These are phyloP conservation scores for Saccharomycopsis selenospora DNA, from an alignment of 805 yeast genomes.

Conservation along the genomic window DNA sequence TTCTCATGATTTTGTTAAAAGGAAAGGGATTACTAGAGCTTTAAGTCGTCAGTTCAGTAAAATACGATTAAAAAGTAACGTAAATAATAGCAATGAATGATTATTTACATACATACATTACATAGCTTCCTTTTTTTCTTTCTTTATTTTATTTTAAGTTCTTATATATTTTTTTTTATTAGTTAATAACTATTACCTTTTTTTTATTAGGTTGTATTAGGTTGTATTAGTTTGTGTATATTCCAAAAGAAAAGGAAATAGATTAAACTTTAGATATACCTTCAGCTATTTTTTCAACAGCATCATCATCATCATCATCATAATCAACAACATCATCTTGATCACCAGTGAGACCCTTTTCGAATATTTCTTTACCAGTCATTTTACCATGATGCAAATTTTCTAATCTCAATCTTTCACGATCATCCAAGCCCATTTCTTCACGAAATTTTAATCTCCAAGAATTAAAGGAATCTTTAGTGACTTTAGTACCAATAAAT, in stretches of 20 bases:
- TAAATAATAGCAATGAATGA: not conserved
- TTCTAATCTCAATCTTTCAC: conserved; percentile 43
- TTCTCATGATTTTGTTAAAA: not conserved
- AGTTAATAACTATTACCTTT: too few relatives aligned
- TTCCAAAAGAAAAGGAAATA: too few relatives aligned
- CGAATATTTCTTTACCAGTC: conserved; percentile 87
- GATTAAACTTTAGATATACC: too few relatives aligned
- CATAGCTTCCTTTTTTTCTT: not conserved
- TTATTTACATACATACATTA: not conserved
- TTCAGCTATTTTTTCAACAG: too few relatives aligned
- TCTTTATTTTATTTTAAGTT: too few relatives aligned
- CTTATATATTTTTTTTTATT: too few relatives aligned
- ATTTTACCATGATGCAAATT: conserved; percentile 67
- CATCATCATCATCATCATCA: too few relatives aligned
- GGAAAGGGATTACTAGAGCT: conserved; percentile 11
- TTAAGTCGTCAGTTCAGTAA: conserved; percentile 16
- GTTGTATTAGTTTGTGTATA: too few relatives aligned
- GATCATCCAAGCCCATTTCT: conserved; percentile 64
- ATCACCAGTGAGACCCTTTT: conserved; percentile 68
- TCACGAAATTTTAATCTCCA: conserved; percentile 72
- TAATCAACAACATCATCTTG: conserved; percentile 44
- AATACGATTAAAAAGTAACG: conserved; percentile 10
- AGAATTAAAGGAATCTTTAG: conserved; percentile 57
- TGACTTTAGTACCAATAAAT: conserved; percentile 85
- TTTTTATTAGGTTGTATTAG: too few relatives aligned